Base-by-base conservation (phyloP, 345 rosid species). In the Populus nigra region DNA sequence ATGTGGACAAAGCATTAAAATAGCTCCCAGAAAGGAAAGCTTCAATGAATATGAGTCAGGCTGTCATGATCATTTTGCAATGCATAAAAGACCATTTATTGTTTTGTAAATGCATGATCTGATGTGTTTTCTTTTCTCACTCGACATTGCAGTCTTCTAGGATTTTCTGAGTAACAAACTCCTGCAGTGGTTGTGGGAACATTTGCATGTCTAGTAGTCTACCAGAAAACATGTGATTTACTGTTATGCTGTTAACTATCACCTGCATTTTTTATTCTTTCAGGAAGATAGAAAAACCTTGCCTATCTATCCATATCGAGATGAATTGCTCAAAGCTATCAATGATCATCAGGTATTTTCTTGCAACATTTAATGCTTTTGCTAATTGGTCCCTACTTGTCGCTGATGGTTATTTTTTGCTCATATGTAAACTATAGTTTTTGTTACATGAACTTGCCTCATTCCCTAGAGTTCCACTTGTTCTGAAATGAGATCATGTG, bases 201-300 rank as follows among this genome's bases (percentile, higher is more conserved):
- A 8, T 49, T 31, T n/a, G n/a, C 39, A 31, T 45, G 45, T 68
- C 50, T 1, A 22, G 31, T n/a, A 29, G 27, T 77, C 9, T 23
- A 47, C 22, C 5, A 20, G 35, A 17, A 38, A 43, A 15, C 10
- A 27, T 61, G 13, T 47, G 25, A 65, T 65, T 22, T 49, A 31
- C 43, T 7, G 20, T 35, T 9, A n/a, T 65, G 12, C 3, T 7
- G 29, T 35, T 65, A 20, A 27, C 43, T 75, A n/a, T 70, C 78
- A 55, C 55, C 73, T 50, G 67, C 16, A 35, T 61, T 77, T 77
- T 45, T 61, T 77, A 1, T 43, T 68, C 15, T 7, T 84, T 81
- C 85, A 94, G 97, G 99, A 86, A 79, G 99, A 92, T 41, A 86
- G 98, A 59, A 96, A 86, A 87, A 87, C 87, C 71, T 87, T 96